A percentile compares a stretch with the other conserved stretches of the same genome.
phyloP scores from a whole-genome alignment of 352 stramenopile genomes.

The Globisporangium ultimum region DNA sequence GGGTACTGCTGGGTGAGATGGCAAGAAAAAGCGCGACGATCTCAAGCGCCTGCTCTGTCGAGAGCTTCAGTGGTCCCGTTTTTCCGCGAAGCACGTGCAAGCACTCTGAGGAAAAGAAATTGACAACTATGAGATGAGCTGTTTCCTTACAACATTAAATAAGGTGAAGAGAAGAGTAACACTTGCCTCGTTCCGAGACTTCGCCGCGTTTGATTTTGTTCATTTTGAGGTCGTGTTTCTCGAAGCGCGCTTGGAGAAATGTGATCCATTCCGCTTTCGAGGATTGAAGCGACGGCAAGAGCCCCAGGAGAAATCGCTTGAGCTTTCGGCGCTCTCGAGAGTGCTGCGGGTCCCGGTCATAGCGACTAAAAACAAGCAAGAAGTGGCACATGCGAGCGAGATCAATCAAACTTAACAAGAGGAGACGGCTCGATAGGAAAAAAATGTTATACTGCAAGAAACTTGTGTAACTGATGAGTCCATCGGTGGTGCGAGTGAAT shows the following conservation, averaged over 20 bases:
- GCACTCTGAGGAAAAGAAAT: no score
- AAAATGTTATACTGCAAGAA: slow-evolving; percentile 51
- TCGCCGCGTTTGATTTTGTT: slow-evolving; percentile 23
- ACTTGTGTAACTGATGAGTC: slow-evolving; percentile 31
- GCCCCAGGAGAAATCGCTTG: slow-evolving; percentile 26
- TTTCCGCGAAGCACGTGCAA: slow-evolving; percentile 24
- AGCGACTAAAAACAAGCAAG: slow-evolving; percentile 26
- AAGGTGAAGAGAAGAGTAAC: no score
- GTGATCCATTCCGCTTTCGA: slow-evolving; percentile 21
- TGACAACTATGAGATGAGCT: no score
- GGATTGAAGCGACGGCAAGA: slow-evolving; percentile 14
- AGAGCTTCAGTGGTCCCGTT: slow-evolving; percentile 21
- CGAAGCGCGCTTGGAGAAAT: slow-evolving; percentile 29
- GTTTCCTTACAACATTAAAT: no score
- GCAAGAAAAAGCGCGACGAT: slow-evolving; percentile 32
- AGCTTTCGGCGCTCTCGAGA: slow-evolving; percentile 36
- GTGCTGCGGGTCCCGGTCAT: slow-evolving; percentile 38
- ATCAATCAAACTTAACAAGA: background rate
- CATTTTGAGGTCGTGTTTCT: slow-evolving; percentile 35
- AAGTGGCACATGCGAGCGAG: background rate
- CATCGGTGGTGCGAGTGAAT: slow-evolving; percentile 32
- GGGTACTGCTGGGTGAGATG: slow-evolving; percentile 22
- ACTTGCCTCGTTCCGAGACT: slow-evolving; percentile 37
- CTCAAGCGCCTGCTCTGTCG: slow-evolving; percentile 30
- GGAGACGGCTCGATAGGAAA: slow-evolving; percentile 4